Percentiles rank a stretch among this genome's conserved stretches.
These are phyloP conservation scores for Neofusicoccum ribis DNA, from an alignment of 2,329 filamentous ascomycete species.

Conservation along the genomic window DNA sequence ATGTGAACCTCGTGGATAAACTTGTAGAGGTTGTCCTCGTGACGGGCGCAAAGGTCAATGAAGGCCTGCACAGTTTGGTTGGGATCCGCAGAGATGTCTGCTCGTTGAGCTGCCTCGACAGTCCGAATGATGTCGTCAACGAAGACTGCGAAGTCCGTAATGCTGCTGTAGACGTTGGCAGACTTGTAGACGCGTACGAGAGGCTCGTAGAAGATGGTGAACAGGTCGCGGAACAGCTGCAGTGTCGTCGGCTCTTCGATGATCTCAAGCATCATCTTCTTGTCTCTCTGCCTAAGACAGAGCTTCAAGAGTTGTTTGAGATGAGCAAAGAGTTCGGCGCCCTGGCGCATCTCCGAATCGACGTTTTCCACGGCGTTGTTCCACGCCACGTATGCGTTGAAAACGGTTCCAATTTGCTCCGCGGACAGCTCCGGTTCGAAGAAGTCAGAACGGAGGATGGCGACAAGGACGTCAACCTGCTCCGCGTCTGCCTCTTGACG, in stretches of 20 bases:
- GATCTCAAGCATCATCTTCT: constrained; percentile 93
- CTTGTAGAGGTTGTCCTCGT: constrained; percentile 97
- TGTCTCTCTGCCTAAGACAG: constrained; percentile 86
- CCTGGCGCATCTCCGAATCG: constrained; percentile 83
- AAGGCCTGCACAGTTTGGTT: constrained; percentile 98
- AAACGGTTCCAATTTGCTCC: constrained; percentile 79
- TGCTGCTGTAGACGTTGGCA: constrained; percentile 95
- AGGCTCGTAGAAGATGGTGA: constrained; percentile 98
- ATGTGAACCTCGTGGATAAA: constrained; percentile 98
- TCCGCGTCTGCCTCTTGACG: constrained; percentile 72
- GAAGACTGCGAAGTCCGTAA: constrained; percentile 93
- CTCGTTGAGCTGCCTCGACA: constrained; percentile 65
- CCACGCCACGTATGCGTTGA: constrained; percentile 95
- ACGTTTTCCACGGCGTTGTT: constrained; percentile 90
- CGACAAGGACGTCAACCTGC: constrained; percentile 80
- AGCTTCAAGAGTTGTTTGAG: constrained; percentile 94
- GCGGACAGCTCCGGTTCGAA: constrained; percentile 69
- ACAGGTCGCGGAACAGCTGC: constrained; percentile 92
- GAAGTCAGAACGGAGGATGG: constrained; percentile 76
- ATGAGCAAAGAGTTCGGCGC: constrained; percentile 88
- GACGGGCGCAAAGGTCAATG: constrained; percentile 91
- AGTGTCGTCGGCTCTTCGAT: constrained; percentile 97
- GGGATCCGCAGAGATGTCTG: constrained; percentile 89
- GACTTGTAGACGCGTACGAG: constrained; percentile 97
- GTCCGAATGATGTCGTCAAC: constrained; percentile 90